Evolutionary conservation across 2,329 filamentous ascomycete genomes (phyloP).

Genomic region (Penicillium verrucosum): DNA sequence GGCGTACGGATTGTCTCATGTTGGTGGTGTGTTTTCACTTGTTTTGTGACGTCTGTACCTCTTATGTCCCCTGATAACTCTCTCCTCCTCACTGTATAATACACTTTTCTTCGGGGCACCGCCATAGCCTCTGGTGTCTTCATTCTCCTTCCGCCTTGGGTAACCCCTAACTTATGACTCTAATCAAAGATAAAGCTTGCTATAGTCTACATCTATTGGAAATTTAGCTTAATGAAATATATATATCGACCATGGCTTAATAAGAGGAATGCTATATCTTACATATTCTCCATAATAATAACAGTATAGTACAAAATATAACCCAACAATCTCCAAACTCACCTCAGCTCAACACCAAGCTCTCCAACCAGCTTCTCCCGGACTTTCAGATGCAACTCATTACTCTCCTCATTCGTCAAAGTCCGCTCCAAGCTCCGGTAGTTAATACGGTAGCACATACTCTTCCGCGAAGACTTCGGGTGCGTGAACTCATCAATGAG

Average conservation of each 20-base stretch:
- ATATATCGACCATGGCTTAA: neutral
- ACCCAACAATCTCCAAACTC: slow-evolving; percentile 11
- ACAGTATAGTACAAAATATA: slow-evolving; percentile 17
- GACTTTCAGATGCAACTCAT: slow-evolving; percentile 70
- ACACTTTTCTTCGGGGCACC: slow-evolving; percentile 17
- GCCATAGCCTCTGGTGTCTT: slow-evolving; percentile 12
- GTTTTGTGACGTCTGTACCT: slow-evolving; percentile 20
- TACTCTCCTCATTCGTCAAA: slow-evolving; percentile 77
- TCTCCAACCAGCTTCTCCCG: slow-evolving; percentile 61
- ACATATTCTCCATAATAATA: slow-evolving; percentile 11
- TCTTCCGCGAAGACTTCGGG: slow-evolving; percentile 76
- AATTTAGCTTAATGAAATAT: neutral
- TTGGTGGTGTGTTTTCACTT: slow-evolving; percentile 22
- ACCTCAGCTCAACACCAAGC: slow-evolving; percentile 77
- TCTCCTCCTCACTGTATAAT: slow-evolving; percentile 38
- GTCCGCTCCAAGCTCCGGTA: slow-evolving; percentile 92
- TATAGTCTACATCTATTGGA: neutral
- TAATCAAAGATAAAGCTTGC: neutral
- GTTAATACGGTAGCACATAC: slow-evolving; percentile 87
- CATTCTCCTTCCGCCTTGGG: slow-evolving; percentile 3
- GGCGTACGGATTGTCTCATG: slow-evolving; percentile 31
- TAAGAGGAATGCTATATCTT: slow-evolving; percentile 15
- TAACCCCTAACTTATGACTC: neutral
- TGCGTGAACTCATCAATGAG: slow-evolving; percentile 85
- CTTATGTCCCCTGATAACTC: slow-evolving; percentile 22